Percentiles rank a stretch among this genome's conserved stretches.
These are phyloP conservation scores for Eleusine coracana DNA, from an alignment of 176 grass and related monocot genomes.

Conservation along the genomic window DNA sequence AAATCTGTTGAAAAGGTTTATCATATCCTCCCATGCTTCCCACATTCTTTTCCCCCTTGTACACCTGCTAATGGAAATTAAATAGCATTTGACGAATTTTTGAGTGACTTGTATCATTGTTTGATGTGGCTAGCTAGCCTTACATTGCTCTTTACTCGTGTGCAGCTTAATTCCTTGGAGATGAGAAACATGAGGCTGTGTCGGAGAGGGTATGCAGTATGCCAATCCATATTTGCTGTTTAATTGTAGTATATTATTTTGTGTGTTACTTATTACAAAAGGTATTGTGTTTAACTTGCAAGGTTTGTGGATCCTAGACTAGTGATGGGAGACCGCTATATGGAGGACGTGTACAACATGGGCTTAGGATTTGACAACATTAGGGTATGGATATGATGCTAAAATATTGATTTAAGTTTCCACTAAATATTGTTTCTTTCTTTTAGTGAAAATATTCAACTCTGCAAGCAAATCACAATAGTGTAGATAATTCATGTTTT, in stretches of 20 bases:
- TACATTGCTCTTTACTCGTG: not conserved
- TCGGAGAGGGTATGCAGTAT: not conserved
- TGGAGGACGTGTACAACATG: not conserved
- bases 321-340: not conserved
- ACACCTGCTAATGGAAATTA: not conserved
- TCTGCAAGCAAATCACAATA: not conserved
- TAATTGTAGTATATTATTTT: not conserved
- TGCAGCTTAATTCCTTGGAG: not conserved
- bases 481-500: not conserved
- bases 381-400: not conserved
- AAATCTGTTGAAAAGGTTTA: not conserved
- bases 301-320: not conserved
- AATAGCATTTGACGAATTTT: not conserved
- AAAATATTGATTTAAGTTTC: not conserved
- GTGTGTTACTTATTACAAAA: not conserved
- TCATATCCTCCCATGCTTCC: not conserved
- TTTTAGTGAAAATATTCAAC: not conserved
- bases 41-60: not conserved
- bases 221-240: not conserved
- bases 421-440: not conserved
- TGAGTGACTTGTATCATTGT: too few species aligned
- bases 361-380: not conserved
- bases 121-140: not conserved
- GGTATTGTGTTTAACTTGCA: not conserved
- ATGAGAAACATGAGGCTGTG: not conserved